Evolutionary conservation across 2,329 filamentous ascomycete species (phyloP).

Genomic region (Xylariaceae sp.): DNA sequence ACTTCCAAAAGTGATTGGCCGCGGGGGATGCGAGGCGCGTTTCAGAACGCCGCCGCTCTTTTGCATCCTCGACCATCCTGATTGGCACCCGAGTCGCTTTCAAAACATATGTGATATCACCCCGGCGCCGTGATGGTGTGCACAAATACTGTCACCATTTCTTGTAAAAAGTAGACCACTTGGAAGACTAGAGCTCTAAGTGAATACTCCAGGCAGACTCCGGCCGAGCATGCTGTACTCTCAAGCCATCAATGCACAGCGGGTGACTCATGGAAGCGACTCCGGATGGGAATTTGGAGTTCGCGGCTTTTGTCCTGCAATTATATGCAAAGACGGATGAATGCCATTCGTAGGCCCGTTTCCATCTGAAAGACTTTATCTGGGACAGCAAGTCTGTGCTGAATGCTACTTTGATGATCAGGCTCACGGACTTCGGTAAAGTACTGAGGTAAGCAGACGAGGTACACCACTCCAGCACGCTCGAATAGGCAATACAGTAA

Average conservation of each 20-base stretch:
- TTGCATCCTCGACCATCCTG: constrained; percentile 3
- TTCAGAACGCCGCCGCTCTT: constrained; percentile 19
- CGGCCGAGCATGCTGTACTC: too few species aligned
- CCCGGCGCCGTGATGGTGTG: constrained; percentile 3
- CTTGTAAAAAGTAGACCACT: too few species aligned
- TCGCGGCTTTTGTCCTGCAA: constrained; percentile 5
- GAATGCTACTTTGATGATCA: background rate
- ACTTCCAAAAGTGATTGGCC: constrained; percentile 15
- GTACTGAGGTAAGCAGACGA: background rate
- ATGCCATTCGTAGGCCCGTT: background rate
- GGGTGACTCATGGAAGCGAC: too few species aligned
- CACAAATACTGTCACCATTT: constrained; percentile 10
- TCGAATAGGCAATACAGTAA: too few species aligned
- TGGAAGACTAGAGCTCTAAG: too few species aligned
- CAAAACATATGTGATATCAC: constrained; percentile 9
- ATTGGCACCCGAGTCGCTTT: constrained; percentile 7
- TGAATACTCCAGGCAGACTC: background rate
- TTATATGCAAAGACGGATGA: constrained; percentile 2
- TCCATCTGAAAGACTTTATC: constrained; percentile 3
- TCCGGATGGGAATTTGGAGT: background rate
- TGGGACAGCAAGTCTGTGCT: constrained; percentile 6
- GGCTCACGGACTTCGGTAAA: background rate
- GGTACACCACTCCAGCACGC: background rate
- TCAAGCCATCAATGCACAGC: too few species aligned
- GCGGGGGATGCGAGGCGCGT: constrained; percentile 16